These are phyloP conservation scores for Ogataea paradorogensis DNA, from an alignment of 805 yeast species.

Conservation along the genomic window DNA sequence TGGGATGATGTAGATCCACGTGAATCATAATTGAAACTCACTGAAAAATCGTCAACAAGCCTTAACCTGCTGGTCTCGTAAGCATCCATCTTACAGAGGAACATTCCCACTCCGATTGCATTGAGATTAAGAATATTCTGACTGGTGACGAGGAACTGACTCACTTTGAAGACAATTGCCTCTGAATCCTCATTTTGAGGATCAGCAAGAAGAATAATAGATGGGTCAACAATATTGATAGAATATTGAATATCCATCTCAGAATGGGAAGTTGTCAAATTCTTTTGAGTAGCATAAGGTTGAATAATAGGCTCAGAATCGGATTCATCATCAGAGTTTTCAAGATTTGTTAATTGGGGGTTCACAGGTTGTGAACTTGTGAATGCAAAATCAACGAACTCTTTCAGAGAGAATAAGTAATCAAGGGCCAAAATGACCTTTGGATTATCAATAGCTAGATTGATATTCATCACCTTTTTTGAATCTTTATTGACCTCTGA, in stretches of 20 bases:
- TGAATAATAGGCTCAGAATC: neutral
- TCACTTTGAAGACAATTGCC: conserved; percentile 87
- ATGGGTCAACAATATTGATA: conserved; percentile 70
- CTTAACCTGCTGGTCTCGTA: conserved; percentile 62
- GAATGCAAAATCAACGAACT: conserved; percentile 54
- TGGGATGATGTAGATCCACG: conserved; percentile 60
- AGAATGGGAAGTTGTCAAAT: neutral
- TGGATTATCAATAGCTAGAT: conserved; percentile 76
- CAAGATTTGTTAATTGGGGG: conserved; percentile 9
- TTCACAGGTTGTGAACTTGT: conserved; percentile 8
- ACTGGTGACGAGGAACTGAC: conserved; percentile 67
- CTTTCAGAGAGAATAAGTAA: conserved; percentile 72
- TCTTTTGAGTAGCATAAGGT: conserved; percentile 8
- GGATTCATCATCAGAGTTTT: neutral
- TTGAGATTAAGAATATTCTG: conserved; percentile 65
- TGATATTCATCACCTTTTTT: conserved; percentile 43
- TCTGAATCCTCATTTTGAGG: conserved; percentile 68
- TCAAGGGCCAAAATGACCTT: conserved; percentile 80
- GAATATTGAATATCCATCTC: conserved; percentile 12
- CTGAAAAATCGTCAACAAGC: conserved; percentile 84
- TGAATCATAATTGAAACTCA: conserved; percentile 69
- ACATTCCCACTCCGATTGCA: conserved; percentile 82
- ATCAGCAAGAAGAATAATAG: conserved; percentile 77
- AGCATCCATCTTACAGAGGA: conserved; percentile 70
- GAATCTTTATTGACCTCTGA: conserved; percentile 38